A percentile compares a stretch with the other conserved stretches of the same genome.
Conservation (phyloP, 371 early-diverging fungal genomes). For the Blakeslea trispora region DNA sequence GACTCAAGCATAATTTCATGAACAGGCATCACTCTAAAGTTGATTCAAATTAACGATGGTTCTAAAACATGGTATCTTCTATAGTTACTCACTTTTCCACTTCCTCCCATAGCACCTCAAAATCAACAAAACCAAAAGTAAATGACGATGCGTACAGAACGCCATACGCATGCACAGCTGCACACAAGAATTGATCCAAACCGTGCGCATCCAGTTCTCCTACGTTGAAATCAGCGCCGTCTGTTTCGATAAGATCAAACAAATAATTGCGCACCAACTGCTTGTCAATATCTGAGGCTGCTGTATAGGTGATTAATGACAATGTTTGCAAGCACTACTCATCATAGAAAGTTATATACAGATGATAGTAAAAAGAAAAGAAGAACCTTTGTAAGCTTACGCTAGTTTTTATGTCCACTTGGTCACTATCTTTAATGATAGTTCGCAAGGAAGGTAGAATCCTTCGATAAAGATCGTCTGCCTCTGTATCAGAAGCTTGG, state of each 20-base stretch:
- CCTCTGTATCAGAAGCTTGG: conserved; percentile 46
- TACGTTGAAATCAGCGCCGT: conserved; percentile 39
- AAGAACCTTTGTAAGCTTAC: conserved; percentile 23
- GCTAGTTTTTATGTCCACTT: conserved; percentile 45
- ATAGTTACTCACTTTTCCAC: conserved; percentile 57
- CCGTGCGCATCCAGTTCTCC: conserved; percentile 32
- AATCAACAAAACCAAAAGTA: conserved; percentile 40
- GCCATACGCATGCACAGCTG: conserved; percentile 54
- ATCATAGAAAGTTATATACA: conserved; percentile 6
- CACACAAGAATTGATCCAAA: conserved; percentile 34
- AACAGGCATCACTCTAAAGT: conserved; percentile 38
- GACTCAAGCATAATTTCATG: conserved; percentile 63
- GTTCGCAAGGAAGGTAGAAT: conserved; percentile 51
- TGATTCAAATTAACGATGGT: conserved; percentile 6
- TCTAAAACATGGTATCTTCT: too few species aligned
- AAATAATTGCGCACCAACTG: conserved; percentile 37
- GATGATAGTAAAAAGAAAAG: neutral
- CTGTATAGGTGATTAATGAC: conserved; percentile 63
- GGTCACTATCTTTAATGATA: conserved; percentile 48
- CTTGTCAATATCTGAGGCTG: conserved; percentile 63
- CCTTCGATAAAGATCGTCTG: conserved; percentile 60
- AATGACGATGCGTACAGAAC: conserved; percentile 54
- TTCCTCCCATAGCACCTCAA: conserved; percentile 47
- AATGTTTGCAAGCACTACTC: conserved; percentile 48
- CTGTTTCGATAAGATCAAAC: conserved; percentile 46